Percentiles rank a stretch among this genome's conserved stretches.
These are phyloP conservation scores for Zychaea mexicana DNA, from an alignment of 371 early-diverging fungal species.

Conservation along the genomic window DNA sequence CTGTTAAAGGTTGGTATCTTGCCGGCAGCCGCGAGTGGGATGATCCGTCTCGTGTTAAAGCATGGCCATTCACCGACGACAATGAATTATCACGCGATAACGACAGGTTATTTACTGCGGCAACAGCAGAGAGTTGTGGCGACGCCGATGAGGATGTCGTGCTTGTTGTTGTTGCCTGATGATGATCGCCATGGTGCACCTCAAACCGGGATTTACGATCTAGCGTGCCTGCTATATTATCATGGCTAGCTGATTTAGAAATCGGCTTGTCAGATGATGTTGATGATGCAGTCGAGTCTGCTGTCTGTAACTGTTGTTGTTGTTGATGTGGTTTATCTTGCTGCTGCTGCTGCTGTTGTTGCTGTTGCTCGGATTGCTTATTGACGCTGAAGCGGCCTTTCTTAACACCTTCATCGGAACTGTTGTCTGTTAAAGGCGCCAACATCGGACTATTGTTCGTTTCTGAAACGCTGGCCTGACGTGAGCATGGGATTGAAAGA, in stretches of 20 bases:
- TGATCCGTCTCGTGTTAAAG: slow-evolving; percentile 6
- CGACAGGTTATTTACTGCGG: neutral
- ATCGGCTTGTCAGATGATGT: neutral
- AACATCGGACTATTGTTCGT: slow-evolving; percentile 6
- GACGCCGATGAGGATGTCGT: neutral
- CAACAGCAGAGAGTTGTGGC: slow-evolving; percentile 13
- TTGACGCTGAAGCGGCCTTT: slow-evolving; percentile 12
- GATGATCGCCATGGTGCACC: slow-evolving; percentile 9
- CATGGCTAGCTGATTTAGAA: slow-evolving; percentile 5
- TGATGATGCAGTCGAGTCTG: neutral
- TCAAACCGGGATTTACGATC: slow-evolving; percentile 22
- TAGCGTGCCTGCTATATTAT: neutral
- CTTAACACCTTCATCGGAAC: neutral
- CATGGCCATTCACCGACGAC: slow-evolving; percentile 1
- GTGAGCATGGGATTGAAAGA: neutral
- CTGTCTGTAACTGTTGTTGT: neutral
- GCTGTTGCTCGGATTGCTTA: neutral
- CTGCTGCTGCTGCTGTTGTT: neutral
- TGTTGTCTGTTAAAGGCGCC: neutral
- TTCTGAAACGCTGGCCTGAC: neutral
- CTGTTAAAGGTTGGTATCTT: slow-evolving; percentile 6
- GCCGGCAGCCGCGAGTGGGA: slow-evolving; percentile 1
- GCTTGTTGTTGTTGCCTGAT: neutral
- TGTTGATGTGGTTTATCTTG: neutral
- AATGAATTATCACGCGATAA: slow-evolving; percentile 7